Base-by-base conservation (phyloP, 129 eudicot species). In the Scalesia atractyloides region DNA sequence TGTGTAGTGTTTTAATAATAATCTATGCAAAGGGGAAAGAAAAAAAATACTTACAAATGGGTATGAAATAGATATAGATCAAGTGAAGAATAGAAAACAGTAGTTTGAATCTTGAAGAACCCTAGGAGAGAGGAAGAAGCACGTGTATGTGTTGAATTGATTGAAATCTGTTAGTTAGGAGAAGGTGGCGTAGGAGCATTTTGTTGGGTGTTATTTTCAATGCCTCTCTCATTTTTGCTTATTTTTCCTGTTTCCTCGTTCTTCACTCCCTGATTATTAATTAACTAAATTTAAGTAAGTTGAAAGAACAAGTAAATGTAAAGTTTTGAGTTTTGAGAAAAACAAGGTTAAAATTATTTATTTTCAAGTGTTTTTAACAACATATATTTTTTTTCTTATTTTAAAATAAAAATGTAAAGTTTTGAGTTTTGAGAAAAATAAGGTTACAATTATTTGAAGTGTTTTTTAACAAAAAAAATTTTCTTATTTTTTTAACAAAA, bases 151-250 rank as follows among this genome's bases (percentile, higher is more conserved):
- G 73, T 71, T 77, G 68, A 22, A 36, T 66, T 75, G 58, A 68
- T 50, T 62, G 48, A 73, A 73, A 73, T 69, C 78, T 57, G 78
- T 78, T 68, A 30, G 6, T 6, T 41, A 41, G 83, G 70, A 73
- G 76, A 54, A 52, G 77, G 79, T 66, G 79, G 76, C 66, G 82
- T 73, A 74, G 67, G 81, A 83, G 81, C 79, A 49, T 70, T 52
- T 60, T 63, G 82, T 67, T 79, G 76, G 73, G 79, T 26, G 82
- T 75, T 80, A 47, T 72, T 83, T 83, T 78, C 86, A 82, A 74
- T 78, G 83, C 64, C 69, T 24, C 78, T 43, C 61, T 59, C 12
- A 34, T 52, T 26, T 60, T 75, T 66, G 59, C 66, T 75, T 68
- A 66, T 54, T 57, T 54, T 57, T 54, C 73, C 80, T 54, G 73